These are phyloP conservation scores for Cryphonectria parasitica DNA, from an alignment of 2,329 filamentous ascomycete species.

Conservation along the genomic window DNA sequence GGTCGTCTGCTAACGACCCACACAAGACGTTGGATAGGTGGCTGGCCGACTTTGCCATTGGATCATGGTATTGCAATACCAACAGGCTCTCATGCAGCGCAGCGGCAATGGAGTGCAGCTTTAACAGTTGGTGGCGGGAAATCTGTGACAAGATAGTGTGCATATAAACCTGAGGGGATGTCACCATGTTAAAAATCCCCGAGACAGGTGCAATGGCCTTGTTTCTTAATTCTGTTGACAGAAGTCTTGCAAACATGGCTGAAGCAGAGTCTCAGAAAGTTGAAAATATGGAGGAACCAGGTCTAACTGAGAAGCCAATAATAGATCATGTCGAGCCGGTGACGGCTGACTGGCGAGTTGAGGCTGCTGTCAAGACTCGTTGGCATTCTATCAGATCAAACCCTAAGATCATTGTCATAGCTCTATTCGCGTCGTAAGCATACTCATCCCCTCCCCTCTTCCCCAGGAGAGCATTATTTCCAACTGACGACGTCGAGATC, in stretches of 20 bases:
- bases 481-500: not conserved
- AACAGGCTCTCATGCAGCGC: not conserved
- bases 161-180: not conserved
- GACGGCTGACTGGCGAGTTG: constrained; percentile 17
- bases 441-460: not conserved
- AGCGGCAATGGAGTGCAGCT: not conserved
- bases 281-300: not conserved
- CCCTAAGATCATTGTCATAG: constrained; percentile 27
- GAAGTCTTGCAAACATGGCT: not conserved
- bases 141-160: not conserved
- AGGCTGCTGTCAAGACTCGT: constrained; percentile 23
- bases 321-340: constrained; percentile 10
- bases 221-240: too few species aligned
- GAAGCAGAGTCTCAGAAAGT: not conserved
- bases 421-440: constrained; percentile 26
- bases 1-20: not conserved
- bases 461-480: not conserved
- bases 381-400: constrained; percentile 23
- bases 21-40: not conserved
- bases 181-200: not conserved
- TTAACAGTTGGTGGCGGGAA: not conserved
- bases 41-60: not conserved
- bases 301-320: not conserved
- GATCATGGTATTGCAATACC: not conserved
- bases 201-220: not conserved